These are phyloP conservation scores for Exophiala sp. DNA, from an alignment of 2,329 filamentous ascomycete species.

Conservation along the genomic window DNA sequence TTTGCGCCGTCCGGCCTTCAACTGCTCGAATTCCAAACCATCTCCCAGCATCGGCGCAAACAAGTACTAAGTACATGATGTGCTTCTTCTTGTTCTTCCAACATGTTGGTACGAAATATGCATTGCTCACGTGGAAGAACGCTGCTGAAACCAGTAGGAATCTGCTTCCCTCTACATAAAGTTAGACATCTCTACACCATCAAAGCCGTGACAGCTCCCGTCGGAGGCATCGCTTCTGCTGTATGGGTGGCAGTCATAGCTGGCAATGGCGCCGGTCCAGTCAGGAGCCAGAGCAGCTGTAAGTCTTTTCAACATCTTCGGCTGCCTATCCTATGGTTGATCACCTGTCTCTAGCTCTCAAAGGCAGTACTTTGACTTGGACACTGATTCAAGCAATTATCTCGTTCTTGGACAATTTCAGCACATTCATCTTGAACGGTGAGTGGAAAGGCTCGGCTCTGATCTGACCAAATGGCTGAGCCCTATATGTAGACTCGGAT, in stretches of 20 bases:
- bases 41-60: constrained; percentile 39
- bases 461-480: background rate
- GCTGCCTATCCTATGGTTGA: constrained; percentile 3
- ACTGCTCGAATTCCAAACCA: constrained; percentile 40
- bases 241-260: constrained; percentile 81
- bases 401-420: constrained; percentile 86
- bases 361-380: constrained; percentile 73
- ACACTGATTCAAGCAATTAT: constrained; percentile 79
- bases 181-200: constrained; percentile 78
- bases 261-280: constrained; percentile 70
- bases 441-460: background rate
- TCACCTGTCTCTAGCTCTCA: constrained; percentile 34
- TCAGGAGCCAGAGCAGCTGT: constrained; percentile 65
- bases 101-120: too few species aligned
- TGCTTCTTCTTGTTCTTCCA: constrained; percentile 42
- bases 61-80: constrained; percentile 43
- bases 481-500: constrained; percentile 55
- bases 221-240: constrained; percentile 76
- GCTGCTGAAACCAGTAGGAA: too few species aligned
- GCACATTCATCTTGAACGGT: constrained; percentile 70
- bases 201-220: constrained; percentile 79
- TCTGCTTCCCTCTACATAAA: constrained; percentile 19
- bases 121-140: too few species aligned
- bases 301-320: background rate
- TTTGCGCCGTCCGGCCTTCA: constrained; percentile 43